phyloP scores from a whole-genome alignment of 2,329 filamentous ascomycete genomes.

The Cladophialophora psammophila region DNA sequence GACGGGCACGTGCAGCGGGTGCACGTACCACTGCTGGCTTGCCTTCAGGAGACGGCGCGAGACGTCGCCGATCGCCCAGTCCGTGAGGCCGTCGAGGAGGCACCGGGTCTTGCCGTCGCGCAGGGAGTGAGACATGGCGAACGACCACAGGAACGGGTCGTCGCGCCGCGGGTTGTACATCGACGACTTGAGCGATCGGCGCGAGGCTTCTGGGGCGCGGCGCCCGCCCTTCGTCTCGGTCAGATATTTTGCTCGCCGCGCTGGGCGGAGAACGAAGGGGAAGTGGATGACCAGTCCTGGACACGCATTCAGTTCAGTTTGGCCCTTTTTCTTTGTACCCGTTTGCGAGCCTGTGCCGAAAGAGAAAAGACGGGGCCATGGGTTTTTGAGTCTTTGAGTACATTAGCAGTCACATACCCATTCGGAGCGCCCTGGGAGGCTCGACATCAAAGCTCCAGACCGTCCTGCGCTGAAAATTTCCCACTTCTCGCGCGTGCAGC shows the following conservation, averaged over 20 bases:
- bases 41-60: slow-evolving; percentile 21
- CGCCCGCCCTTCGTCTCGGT: slow-evolving; percentile 9
- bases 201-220: background rate
- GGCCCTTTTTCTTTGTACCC: background rate
- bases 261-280: slow-evolving; percentile 26
- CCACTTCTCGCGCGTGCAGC: slow-evolving; percentile 25
- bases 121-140: slow-evolving; percentile 30
- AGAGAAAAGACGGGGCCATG: background rate
- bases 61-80: slow-evolving; percentile 23
- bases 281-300: slow-evolving; percentile 25
- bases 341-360: background rate
- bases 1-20: slow-evolving; percentile 26
- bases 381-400: background rate
- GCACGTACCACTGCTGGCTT: slow-evolving; percentile 19
- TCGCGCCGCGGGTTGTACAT: slow-evolving; percentile 25
- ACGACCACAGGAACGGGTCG: slow-evolving; percentile 28
- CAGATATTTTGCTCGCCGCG: slow-evolving; percentile 17
- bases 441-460: slow-evolving; percentile 20
- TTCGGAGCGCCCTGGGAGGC: slow-evolving; percentile 18
- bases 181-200: slow-evolving; percentile 10
- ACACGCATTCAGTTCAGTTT: background rate
- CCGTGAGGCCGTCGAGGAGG: slow-evolving; percentile 24
- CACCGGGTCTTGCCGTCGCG: slow-evolving; percentile 23
- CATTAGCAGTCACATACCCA: slow-evolving; percentile 11
- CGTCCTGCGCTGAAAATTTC: slow-evolving; percentile 28